Evolutionary conservation across 257 asterid genomes (phyloP).

Genomic region (Solanum dulcamara): DNA sequence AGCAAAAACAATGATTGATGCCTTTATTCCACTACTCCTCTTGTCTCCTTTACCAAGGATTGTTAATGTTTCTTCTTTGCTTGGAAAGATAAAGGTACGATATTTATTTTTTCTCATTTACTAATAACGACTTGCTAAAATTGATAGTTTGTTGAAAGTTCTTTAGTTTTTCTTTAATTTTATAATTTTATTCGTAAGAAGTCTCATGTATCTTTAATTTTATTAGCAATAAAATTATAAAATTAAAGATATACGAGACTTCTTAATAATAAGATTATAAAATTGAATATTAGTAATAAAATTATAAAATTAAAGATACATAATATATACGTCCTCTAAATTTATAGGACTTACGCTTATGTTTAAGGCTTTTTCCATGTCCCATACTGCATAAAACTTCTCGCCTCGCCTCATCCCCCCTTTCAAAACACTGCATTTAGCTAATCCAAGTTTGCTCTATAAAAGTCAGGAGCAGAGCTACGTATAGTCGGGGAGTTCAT

Average conservation of each 20-base stretch:
- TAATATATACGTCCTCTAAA: too few relatives aligned
- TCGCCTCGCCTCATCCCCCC: neutral
- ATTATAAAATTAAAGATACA: too few relatives aligned
- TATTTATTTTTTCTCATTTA: neutral
- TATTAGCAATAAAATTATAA: too few relatives aligned
- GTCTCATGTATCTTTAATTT: too few relatives aligned
- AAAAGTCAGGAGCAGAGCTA: neutral
- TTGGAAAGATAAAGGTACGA: conserved; percentile 10
- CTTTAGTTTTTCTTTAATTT: neutral
- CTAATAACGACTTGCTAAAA: neutral
- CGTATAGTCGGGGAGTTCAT: neutral
- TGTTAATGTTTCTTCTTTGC: conserved; percentile 14
- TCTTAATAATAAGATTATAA: too few relatives aligned
- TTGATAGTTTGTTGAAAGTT: neutral
- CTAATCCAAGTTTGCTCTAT: neutral
- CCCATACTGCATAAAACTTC: neutral
- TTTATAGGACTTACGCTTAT: neutral
- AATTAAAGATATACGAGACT: too few relatives aligned
- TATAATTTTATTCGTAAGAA: too few relatives aligned
- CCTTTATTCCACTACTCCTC: conserved; percentile 12
- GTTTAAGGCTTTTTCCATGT: neutral
- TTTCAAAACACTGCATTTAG: neutral
- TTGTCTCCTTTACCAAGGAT: conserved; percentile 11
- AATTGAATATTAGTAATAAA: too few relatives aligned
- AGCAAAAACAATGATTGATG: conserved; percentile 13